Conservation (phyloP, 371 early-diverging fungal species). For the Vittaforma corneae region DNA sequence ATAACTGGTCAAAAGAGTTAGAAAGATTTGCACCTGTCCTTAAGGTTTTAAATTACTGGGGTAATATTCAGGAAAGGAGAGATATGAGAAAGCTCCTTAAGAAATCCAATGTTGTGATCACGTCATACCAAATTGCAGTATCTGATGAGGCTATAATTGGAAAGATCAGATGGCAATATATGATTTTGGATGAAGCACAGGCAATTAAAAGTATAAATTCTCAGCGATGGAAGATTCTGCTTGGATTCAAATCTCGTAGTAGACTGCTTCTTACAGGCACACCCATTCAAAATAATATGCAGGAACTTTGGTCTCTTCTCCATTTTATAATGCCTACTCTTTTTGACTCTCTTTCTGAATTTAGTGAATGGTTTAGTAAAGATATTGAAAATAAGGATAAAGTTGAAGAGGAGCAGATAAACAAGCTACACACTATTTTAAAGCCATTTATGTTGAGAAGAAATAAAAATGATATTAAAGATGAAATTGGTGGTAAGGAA, state of each 20-base stretch:
- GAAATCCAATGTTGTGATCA: conserved; percentile 67
- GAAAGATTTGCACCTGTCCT: conserved; percentile 74
- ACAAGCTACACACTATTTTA: conserved; percentile 80
- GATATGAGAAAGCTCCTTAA: conserved; percentile 63
- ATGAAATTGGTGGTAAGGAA: conserved; percentile 70
- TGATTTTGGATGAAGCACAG: conserved; percentile 92
- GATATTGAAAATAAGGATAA: conserved; percentile 76
- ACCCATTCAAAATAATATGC: conserved; percentile 91
- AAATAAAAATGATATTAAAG: conserved; percentile 83
- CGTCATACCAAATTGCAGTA: conserved; percentile 79
- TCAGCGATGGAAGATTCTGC: conserved; percentile 78
- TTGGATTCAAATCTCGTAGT: conserved; percentile 79
- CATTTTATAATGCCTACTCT: conserved; percentile 94
- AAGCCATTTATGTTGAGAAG: conserved; percentile 95
- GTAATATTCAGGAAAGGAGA: conserved; percentile 73
- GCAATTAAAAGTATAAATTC: conserved; percentile 80
- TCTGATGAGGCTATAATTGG: conserved; percentile 73
- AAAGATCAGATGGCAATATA: conserved; percentile 85
- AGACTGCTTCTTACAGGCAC: conserved; percentile 85
- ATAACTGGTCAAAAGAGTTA: conserved; percentile 91
- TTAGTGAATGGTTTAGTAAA: conserved; percentile 82
- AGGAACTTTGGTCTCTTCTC: conserved; percentile 89
- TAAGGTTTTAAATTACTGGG: conserved; percentile 78
- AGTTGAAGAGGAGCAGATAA: conserved; percentile 73
- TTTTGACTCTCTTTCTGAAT: conserved; percentile 82